Conservation (phyloP, 1,139 yeast genomes). For the Suhomyces choctaworum region DNA sequence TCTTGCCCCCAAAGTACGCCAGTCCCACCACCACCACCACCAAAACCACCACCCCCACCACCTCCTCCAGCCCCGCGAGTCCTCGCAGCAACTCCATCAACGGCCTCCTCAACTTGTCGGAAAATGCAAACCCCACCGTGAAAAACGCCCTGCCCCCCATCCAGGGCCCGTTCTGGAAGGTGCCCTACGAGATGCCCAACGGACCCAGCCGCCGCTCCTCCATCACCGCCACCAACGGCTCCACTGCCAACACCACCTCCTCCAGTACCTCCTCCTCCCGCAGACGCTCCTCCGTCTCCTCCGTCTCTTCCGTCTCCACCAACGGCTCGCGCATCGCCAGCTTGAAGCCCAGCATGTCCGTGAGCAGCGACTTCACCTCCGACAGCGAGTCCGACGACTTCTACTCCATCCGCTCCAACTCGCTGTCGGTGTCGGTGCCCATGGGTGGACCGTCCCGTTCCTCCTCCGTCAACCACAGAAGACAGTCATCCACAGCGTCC, state of each 20-base stretch:
- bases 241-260: slow-evolving; percentile 4
- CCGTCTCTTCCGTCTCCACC: slow-evolving; percentile 35
- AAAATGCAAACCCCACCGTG: slow-evolving; percentile 17
- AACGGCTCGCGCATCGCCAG: slow-evolving; percentile 34
- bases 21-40: slow-evolving; percentile 6
- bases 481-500: slow-evolving; percentile 31
- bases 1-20: slow-evolving; percentile 10
- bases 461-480: slow-evolving; percentile 8
- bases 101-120: slow-evolving; percentile 13
- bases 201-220: slow-evolving; percentile 14
- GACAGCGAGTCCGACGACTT: slow-evolving; percentile 45
- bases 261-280: slow-evolving; percentile 10
- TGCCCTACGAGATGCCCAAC: slow-evolving; percentile 51
- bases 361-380: slow-evolving; percentile 26
- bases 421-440: slow-evolving; percentile 9
- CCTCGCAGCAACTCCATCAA: slow-evolving; percentile 17
- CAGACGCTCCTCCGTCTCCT: slow-evolving; percentile 40
- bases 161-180: slow-evolving; percentile 53
- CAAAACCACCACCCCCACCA: slow-evolving; percentile 15
- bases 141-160: slow-evolving; percentile 35
- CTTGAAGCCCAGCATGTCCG: slow-evolving; percentile 29
- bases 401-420: slow-evolving; percentile 29
- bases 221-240: slow-evolving; percentile 6
- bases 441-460: slow-evolving; percentile 7
- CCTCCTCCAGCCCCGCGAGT: slow-evolving; percentile 17